These are phyloP conservation scores for Gloeophyllum trabeum DNA, from an alignment of 768 basidiomycete species.

Conservation along the genomic window DNA sequence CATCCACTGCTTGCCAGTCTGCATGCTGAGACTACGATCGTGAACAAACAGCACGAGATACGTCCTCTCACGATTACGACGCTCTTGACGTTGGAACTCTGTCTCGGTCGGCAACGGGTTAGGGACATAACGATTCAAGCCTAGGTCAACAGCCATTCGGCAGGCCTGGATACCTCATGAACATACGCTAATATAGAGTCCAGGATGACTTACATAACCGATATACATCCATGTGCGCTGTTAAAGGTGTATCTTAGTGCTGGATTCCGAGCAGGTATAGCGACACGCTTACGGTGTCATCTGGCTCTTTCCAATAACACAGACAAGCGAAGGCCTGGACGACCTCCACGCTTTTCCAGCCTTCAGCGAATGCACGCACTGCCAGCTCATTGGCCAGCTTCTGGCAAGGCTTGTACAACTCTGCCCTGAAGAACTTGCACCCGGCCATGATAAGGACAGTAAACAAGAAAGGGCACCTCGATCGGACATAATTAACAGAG, in stretches of 20 bases:
- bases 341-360: conserved; percentile 76
- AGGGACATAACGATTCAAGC: conserved; percentile 59
- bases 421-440: conserved; percentile 72
- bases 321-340: conserved; percentile 85
- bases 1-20: conserved; percentile 85
- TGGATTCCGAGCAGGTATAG: conserved; percentile 6
- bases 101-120: conserved; percentile 48
- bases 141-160: conserved; percentile 80
- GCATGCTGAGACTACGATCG: conserved; percentile 77
- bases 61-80: conserved; percentile 77
- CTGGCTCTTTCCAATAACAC: conserved; percentile 84
- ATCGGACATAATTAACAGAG: conserved; percentile 68
- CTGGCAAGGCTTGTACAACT: conserved; percentile 55
- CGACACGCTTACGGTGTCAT: conserved; percentile 51
- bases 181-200: not conserved
- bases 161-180: conserved; percentile 41
- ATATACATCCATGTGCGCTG: conserved; percentile 84
- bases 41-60: conserved; percentile 82
- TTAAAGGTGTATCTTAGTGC: conserved; percentile 1
- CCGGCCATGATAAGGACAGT: conserved; percentile 77
- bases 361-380: conserved; percentile 67
- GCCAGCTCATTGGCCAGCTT: conserved; percentile 65
- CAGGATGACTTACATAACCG: conserved; percentile 50
- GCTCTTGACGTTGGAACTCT: conserved; percentile 56
- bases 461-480: conserved; percentile 74